Evolutionary conservation across 2,329 filamentous ascomycete species (phyloP), one percentile per base, ranked within the genome.

Genomic region (Hypoxylon sp.): DNA sequence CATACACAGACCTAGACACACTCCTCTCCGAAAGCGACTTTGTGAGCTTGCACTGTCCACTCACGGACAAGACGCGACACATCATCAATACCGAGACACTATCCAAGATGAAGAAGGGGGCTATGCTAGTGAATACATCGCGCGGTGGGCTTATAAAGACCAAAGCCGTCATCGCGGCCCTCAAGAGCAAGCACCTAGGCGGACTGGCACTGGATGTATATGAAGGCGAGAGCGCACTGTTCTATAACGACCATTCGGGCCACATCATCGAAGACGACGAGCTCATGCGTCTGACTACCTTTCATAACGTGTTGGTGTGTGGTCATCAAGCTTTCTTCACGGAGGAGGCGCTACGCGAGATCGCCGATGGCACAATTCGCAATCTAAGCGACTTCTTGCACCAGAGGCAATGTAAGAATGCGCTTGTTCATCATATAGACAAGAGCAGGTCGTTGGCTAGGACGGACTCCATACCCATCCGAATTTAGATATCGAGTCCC

Each of bases 291-390:
- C 78, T 92, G 69, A 87, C 90, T 79, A 91, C 89, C 0, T 92
- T 92, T 73, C 90, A 85, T 66, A 92, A 92, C 69, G 90, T 91
- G 3, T 77, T 92, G 48, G 80, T 92, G 66, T 90, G 86, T 70
- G 89, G 90, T 0, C 90, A 92, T 72, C 90, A 92, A 80, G 90
- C 88, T 1, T 92, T 92, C 79, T 90, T 92, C 73, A 92, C 90
- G 4, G 80, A 86, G 35, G 89, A 92, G 79, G 90, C 90, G 0
- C 79, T 92, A 53, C 80, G 81, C 6, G 88, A 91, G 78, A 92
- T 92, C 73, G 85, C 89, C 1, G 84, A 86, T 50, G 85, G 83
- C 58, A 91, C 89, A 1, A 73, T 91, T 67, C 78, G 80, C 62
- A 91, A 91, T 75, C 74, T 90, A 3, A 80, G 81, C 29, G 84